Percentiles rank a stretch among this genome's conserved stretches.
These are phyloP conservation scores for Akanthomyces muscarius DNA, from an alignment of 2,329 filamentous ascomycete genomes.

Conservation along the genomic window DNA sequence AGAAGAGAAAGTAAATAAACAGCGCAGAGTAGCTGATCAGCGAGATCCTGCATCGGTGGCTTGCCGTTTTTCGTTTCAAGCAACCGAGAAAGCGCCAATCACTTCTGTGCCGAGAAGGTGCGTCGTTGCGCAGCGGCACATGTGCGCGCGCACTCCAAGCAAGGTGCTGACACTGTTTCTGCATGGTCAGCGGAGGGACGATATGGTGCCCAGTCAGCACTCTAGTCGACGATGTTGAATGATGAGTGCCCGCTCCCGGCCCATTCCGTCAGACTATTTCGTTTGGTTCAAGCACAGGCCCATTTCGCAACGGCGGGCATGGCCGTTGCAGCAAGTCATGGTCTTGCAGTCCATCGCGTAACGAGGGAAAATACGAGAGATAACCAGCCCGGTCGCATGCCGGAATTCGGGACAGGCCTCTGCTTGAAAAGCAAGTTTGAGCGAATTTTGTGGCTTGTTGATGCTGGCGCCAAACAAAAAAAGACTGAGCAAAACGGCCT, in stretches of 20 bases:
- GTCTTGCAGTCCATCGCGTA: not conserved
- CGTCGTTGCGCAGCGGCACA: not conserved
- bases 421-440: not conserved
- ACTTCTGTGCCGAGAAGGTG: no score
- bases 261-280: not conserved
- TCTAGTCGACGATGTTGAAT: not conserved
- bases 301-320: slow-evolving; percentile 1
- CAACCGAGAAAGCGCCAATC: not conserved
- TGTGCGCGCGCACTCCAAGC: not conserved
- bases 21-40: not conserved
- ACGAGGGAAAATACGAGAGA: not conserved
- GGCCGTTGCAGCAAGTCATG: not conserved
- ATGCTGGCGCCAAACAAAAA: not conserved
- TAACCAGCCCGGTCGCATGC: not conserved
- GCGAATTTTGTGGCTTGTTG: not conserved
- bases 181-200: not conserved
- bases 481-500: not conserved
- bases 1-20: not conserved
- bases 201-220: slow-evolving; percentile 8
- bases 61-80: not conserved
- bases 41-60: slow-evolving; percentile 3
- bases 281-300: not conserved
- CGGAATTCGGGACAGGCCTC: not conserved
- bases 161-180: not conserved
- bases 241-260: not conserved